These are phyloP conservation scores for Acanthamoeba rhysodes DNA, from an alignment of 208 protist genomes.

Conservation along the genomic window DNA sequence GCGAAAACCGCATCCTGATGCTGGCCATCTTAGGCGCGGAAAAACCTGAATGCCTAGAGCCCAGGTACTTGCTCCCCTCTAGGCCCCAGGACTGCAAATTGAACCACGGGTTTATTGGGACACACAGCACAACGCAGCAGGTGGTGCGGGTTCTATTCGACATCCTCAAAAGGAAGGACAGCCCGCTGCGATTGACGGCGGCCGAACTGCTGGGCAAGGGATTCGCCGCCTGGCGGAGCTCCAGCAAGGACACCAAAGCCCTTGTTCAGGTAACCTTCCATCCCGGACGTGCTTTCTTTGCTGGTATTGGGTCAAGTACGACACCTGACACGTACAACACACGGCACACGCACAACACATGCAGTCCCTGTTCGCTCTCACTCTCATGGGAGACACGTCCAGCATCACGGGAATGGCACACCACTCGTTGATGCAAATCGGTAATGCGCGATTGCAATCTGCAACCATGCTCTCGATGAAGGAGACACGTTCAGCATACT, in stretches of 20 bases:
- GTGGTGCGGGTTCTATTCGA: background rate
- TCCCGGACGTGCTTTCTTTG: background rate
- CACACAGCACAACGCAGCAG: slow-evolving; percentile 23
- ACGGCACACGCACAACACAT: background rate
- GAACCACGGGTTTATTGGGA: too few species aligned
- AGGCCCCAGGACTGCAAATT: background rate
- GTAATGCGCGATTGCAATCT: background rate
- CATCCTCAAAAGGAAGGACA: slow-evolving; percentile 23
- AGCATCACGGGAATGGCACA: slow-evolving; percentile 1
- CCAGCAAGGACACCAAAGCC: slow-evolving; percentile 39
- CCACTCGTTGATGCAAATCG: slow-evolving; percentile 13
- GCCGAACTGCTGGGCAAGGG: slow-evolving; percentile 67
- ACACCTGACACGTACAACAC: background rate
- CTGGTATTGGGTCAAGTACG: background rate
- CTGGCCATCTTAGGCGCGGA: slow-evolving; percentile 2
- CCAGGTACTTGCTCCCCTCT: background rate
- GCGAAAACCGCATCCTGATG: slow-evolving; percentile 13
- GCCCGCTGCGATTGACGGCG: slow-evolving; percentile 23
- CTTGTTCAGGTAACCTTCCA: slow-evolving; percentile 1
- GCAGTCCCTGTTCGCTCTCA: slow-evolving; percentile 31
- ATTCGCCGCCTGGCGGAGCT: slow-evolving; percentile 4
- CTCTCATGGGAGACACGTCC: background rate
- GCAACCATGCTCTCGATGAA: background rate
- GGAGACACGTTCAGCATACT: background rate
- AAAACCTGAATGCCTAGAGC: slow-evolving; percentile 8